Evolutionary conservation across 495 filamentous ascomycete species (phyloP), one percentile per base, ranked within the genome.

Genomic region (Hypoxylon lenormandii): DNA sequence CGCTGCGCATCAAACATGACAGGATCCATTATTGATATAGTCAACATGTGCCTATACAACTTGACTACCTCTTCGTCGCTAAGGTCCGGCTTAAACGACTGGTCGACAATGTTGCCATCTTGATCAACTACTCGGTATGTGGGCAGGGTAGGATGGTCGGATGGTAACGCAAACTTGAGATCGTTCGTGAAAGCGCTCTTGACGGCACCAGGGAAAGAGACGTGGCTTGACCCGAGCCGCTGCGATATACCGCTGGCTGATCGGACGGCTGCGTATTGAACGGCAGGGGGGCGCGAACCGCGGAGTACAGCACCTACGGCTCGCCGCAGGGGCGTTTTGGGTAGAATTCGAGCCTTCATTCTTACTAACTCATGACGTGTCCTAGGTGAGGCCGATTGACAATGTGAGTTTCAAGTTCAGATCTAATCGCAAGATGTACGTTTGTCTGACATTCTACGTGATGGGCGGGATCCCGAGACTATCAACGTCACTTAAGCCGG

Each of bases 131-230:
- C 87, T 22, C 94, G 90, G 79, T 93, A 97, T 8, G 94, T 97
- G 36, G 92, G 86, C 72, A 97, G 88, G 6, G 92, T 88, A 13
- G 89, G 83, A 72, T 81, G 80, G 63, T 88, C 74, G 88, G 64
- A 83, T 2, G 94, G 91, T 38, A 86, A 82, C 48, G 90, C 84
- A 78, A 97, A 97, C 19, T 81, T 76, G 76, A 97, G 88, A 4
- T 85, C 79, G 64, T 87, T 88, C 3, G 91, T 96, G 77, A 99
- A 98, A 59, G 92, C 91, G 79, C 91, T 95, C 77, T 96, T 91
- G 23, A 99, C 85, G 0, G 96, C 96, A n/a, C 95, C 95, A 0
- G 95, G 95, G 67, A 99, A 99, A 36, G 89, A 88, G 42, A 98
- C 92, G 68, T 80, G 80, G 33, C 89, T 87, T 23, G 90, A 87